phyloP scores from a whole-genome alignment of 352 stramenopile species.

The Phytophthora chlamydospora region DNA sequence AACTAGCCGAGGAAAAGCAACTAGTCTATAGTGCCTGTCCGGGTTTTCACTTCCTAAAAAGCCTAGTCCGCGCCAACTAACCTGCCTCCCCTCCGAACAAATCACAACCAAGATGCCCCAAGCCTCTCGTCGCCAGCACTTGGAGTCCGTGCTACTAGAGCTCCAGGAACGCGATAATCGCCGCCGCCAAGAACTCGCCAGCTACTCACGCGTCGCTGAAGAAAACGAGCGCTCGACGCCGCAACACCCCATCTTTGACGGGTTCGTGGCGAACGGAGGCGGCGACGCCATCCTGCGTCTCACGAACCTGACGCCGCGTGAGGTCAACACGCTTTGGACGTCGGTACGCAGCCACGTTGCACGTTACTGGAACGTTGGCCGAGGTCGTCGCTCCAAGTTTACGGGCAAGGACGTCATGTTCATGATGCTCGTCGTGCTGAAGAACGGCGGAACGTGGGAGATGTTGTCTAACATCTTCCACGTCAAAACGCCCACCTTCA shows the following conservation, averaged over 20 bases:
- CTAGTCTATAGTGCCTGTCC: background rate
- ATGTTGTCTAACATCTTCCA: background rate
- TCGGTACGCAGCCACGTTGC: background rate
- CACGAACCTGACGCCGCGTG: background rate
- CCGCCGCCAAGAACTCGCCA: too few relatives aligned
- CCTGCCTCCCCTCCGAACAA: too few relatives aligned
- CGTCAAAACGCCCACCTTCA: background rate
- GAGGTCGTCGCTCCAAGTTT: background rate
- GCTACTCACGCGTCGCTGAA: background rate
- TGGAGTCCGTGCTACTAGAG: too few relatives aligned
- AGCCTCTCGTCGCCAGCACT: background rate
- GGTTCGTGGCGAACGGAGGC: background rate
- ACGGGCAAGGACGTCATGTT: conserved; percentile 1
- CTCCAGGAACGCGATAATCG: too few relatives aligned
- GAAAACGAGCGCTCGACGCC: background rate
- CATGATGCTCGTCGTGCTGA: conserved; percentile 1
- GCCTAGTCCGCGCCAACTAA: too few relatives aligned
- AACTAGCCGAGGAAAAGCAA: background rate
- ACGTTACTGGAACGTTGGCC: conserved; percentile 10
- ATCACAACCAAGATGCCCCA: too few relatives aligned
- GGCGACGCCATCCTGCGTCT: background rate
- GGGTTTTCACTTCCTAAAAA: too few relatives aligned
- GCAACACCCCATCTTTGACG: too few relatives aligned
- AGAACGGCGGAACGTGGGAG: background rate
- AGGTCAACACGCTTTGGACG: background rate